These are phyloP conservation scores for Aspergillus melleus DNA, from an alignment of 2,329 filamentous ascomycete genomes.

Conservation along the genomic window DNA sequence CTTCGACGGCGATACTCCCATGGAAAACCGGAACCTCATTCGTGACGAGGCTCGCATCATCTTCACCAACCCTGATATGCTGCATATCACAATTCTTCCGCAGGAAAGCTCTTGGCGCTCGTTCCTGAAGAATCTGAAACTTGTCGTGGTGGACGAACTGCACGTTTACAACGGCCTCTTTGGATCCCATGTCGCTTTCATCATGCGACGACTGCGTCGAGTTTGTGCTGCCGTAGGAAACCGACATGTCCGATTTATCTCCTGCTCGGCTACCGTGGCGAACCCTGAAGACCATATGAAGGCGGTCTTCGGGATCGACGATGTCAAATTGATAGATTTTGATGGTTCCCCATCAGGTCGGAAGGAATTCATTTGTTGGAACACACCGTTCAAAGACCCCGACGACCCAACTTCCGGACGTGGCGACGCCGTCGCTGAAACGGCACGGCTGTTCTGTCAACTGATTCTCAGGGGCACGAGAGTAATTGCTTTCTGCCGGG, in stretches of 20 bases:
- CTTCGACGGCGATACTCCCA: slow-evolving; percentile 92
- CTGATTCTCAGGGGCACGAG: slow-evolving; percentile 83
- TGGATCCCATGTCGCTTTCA: slow-evolving; percentile 88
- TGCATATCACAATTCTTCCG: slow-evolving; percentile 89
- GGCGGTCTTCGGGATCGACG: slow-evolving; percentile 84
- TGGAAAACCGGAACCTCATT: slow-evolving; percentile 73
- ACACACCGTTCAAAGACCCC: slow-evolving; percentile 91
- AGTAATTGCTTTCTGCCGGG: slow-evolving; percentile 88
- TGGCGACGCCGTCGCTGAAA: slow-evolving; percentile 78
- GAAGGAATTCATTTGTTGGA: slow-evolving; percentile 97
- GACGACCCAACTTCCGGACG: slow-evolving; percentile 82
- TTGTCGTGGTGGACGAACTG: slow-evolving; percentile 87
- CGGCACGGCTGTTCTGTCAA: slow-evolving; percentile 87
- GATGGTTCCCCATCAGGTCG: slow-evolving; percentile 90
- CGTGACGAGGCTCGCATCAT: slow-evolving; percentile 88
- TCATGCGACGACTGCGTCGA: slow-evolving; percentile 85
- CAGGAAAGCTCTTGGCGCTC: slow-evolving; percentile 87
- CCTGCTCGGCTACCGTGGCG: slow-evolving; percentile 92
- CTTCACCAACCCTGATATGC: slow-evolving; percentile 97
- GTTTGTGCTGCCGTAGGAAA: slow-evolving; percentile 93
- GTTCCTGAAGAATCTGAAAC: slow-evolving; percentile 85
- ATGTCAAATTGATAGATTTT: slow-evolving; percentile 80
- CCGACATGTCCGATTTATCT: slow-evolving; percentile 80
- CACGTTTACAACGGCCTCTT: slow-evolving; percentile 97
- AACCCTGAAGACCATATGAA: slow-evolving; percentile 91